Percentiles rank a stretch among this genome's conserved stretches.
phyloP scores from a whole-genome alignment of 495 filamentous ascomycete species.

The Penicillium simplicissimum region DNA sequence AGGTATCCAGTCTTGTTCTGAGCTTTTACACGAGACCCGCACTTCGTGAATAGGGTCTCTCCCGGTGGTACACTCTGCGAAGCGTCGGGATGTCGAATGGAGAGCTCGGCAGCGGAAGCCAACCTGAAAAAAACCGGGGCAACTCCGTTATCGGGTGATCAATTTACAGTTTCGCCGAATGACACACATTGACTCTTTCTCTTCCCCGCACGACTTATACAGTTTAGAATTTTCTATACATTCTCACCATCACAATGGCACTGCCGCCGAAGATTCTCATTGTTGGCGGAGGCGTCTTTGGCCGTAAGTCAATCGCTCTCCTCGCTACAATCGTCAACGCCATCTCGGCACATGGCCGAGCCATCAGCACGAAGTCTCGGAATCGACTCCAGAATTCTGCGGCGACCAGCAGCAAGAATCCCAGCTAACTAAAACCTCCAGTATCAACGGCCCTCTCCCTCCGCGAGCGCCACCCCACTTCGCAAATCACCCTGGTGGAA shows the following conservation, averaged over 20 bases:
- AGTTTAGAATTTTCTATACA: neutral
- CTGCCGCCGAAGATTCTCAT: constrained; percentile 63
- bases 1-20: neutral
- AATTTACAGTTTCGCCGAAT: neutral
- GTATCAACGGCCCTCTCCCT: constrained; percentile 68
- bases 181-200: neutral
- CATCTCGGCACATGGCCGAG: neutral
- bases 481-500: constrained; percentile 68
- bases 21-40: neutral
- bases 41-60: neutral
- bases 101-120: constrained; percentile 10
- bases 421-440: constrained; percentile 23
- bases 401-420: neutral
- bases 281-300: constrained; percentile 76
- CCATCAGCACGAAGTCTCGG: constrained; percentile 2
- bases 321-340: neutral
- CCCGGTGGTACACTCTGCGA: neutral
- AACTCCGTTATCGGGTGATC: constrained; percentile 25
- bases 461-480: constrained; percentile 54
- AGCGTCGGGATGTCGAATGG: constrained; percentile 6
- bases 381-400: neutral
- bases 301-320: constrained; percentile 45
- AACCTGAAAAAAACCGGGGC: constrained; percentile 4
- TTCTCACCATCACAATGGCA: constrained; percentile 29
- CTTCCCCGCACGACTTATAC: neutral